Base-by-base conservation (phyloP, 1,284 basidiomycete species). In the Melampsora americana region DNA sequence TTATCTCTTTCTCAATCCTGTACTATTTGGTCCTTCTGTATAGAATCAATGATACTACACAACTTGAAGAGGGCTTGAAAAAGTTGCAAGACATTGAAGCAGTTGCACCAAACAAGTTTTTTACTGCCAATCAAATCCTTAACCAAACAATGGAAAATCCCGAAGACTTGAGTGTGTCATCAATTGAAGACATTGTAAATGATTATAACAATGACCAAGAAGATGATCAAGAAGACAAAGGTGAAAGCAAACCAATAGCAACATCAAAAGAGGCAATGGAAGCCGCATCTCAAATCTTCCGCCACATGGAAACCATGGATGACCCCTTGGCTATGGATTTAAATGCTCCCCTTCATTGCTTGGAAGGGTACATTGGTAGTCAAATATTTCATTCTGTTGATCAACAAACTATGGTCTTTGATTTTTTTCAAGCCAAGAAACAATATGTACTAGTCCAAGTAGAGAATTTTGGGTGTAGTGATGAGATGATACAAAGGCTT, bases 81-180 rank as follows among this genome's bases (percentile, higher is more conserved):
- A 53, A n/a, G 50, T 53, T 53, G 50, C 50, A 53, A 53, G 50
- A 53, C 7, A 53, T 53, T 53, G 50, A 1, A n/a, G 50, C 50
- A 20, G 26, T 53, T 16, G 50, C 3, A 53, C 50, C 50, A 53
- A 53, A 26, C 26, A 6, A 53, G 50, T 6, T 53, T 12, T 26
- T 53, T 7, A 53, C 50, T 53, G 50, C 26, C 5, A 16, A 53
- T 26, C 50, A 53, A 6, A 53, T 53, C 26, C 50, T 53, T 26
- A 53, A 53, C 7, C 7, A 20, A 53, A 53, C 18, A 26, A 53
- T 11, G 18, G 50, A 53, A 26, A 53, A 20, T n/a, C 50, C 50
- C 16, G 4, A 53, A 20, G 26, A 35, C 5, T 35, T 35, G 35
- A 35, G 5, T 35, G 35, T 35, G 35, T 35, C 35, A 35, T 35